Base-by-base conservation (phyloP, 495 filamentous ascomycete species). In the Elasticomyces elasticus region DNA sequence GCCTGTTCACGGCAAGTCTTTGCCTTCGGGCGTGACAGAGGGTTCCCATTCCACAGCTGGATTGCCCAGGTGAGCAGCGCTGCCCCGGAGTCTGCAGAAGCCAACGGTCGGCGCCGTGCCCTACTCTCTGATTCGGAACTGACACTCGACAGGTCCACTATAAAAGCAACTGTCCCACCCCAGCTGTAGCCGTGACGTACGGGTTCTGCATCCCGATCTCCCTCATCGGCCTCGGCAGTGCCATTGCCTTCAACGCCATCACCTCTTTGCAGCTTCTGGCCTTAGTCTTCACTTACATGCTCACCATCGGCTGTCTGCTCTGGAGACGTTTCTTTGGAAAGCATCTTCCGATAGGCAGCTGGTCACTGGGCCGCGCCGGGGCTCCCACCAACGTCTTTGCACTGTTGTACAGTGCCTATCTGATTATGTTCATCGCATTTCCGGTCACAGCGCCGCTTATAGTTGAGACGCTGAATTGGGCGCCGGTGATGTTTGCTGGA, bases 401-500 rank as follows among this genome's bases (percentile, higher is more conserved):
- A 11, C 10, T 52, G 5, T 1, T 40, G 23, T 60, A 56, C 25
- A 17, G 28, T n/a, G 13, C 22, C 7, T 60, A 51, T 38, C 30
- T 52, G 9, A 15, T 56, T 15, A 26, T 51, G n/a, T 56, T 33
- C 45, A 28, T 27, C 2, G 43, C 33, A 3, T 37, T 55, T 15
- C 58, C 62, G 13, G 47, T n/a, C 12, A 10, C 10, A 9, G 17
- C 20, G 24, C 43, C 44, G 23, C 54, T 60, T 12, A 56, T 48
- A 15, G 15, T 28, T 25, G 37, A 51, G 13, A 51, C 12, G 5
- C 52, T 65, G 20, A 65, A 65, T 45, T 65, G 56, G 52, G 38
- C 52, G 5, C 42, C 53, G 1, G 62, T 65, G 1, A 31, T 64
- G 28, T 62, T 60, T 33, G 52, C n/a, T 1, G 62, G 52, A 13